Base-by-base conservation (phyloP, 2,329 filamentous ascomycete species). In the Rachicladosporium sp. region DNA sequence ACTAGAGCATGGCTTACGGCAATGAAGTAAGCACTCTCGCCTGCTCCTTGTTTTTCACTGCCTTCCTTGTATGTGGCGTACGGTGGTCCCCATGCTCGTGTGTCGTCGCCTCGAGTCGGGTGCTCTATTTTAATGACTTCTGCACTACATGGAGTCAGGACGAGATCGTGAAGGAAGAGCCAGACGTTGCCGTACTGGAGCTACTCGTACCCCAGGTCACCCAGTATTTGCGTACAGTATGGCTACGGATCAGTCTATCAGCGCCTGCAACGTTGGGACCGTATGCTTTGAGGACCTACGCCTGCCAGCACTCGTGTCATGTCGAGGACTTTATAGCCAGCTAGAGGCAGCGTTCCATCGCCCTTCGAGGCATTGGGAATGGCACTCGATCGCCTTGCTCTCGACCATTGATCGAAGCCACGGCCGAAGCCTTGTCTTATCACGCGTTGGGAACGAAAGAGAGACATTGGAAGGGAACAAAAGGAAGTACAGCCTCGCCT, bases 121-220 rank as follows among this genome's bases (percentile, higher is more conserved):
- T 98, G 91, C 63, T 98, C 91, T 45, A 98, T 76, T 63, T 98
- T 98, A 65, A 98, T 94, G 27, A 98, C 79, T 60, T 98, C 89
- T 49, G 91, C 91, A 47, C 87, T 93, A 51, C 8, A 10, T n/a
- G 4, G 5, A 9, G 30, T 41, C 19, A 41, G 35, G 36, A 27
- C 15, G 15, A 19, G 15, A 19, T 19, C 15, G 15, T 19, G 15
- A 19, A 19, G 15, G 15, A 19, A 19, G 15, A 19, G 15, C n/a
- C 4, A 11, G 4, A 31, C 13, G 29, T 10, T 33, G 19, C 8
- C 19, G 12, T 4, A 8, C 15, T 15, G 9, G 21, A 48, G 43
- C 49, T 53, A 46, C 56, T 45, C 77, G 60, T 76, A 94, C 89
- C 91, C 91, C 51, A 98, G 72, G 63, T 98, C 91, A 41, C 89